Conservation (phyloP, 2,329 filamentous ascomycete species). For the Xylariaceae sp. region DNA sequence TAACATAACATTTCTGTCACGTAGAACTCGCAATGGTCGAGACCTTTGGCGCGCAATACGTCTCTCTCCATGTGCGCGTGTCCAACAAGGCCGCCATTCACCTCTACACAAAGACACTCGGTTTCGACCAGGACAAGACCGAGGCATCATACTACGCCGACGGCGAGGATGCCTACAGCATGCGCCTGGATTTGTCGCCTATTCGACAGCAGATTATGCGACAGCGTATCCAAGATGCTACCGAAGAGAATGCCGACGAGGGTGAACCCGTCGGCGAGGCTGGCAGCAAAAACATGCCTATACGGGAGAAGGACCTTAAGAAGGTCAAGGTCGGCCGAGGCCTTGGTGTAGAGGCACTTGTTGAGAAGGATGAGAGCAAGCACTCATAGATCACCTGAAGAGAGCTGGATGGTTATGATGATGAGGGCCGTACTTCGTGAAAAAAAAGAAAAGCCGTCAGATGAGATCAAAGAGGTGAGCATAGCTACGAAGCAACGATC, state of each 20-base stretch:
- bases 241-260: constrained; percentile 50
- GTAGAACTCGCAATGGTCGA: constrained; percentile 94
- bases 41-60: constrained; percentile 84
- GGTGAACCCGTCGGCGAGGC: constrained; percentile 64
- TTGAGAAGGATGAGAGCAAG: constrained; percentile 64
- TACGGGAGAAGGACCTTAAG: constrained; percentile 52
- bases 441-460: background rate
- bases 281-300: constrained; percentile 17
- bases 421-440: background rate
- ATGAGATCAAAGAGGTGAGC: background rate
- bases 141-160: constrained; percentile 94
- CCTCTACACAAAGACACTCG: constrained; percentile 86
- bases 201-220: constrained; percentile 53
- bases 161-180: constrained; percentile 91
- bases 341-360: constrained; percentile 71
- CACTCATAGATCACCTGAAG: constrained; percentile 30
- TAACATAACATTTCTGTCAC: constrained; percentile 1
- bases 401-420: background rate
- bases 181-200: constrained; percentile 74
- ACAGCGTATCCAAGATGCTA: constrained; percentile 47
- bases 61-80: constrained; percentile 91
- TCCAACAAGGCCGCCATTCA: constrained; percentile 88
- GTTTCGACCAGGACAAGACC: constrained; percentile 81
- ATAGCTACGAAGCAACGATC: background rate
- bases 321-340: constrained; percentile 80